A percentile compares a stretch with the other conserved stretches of the same genome.
Conservation (phyloP, 148 eudicot species). For the Rheum nobile region DNA sequence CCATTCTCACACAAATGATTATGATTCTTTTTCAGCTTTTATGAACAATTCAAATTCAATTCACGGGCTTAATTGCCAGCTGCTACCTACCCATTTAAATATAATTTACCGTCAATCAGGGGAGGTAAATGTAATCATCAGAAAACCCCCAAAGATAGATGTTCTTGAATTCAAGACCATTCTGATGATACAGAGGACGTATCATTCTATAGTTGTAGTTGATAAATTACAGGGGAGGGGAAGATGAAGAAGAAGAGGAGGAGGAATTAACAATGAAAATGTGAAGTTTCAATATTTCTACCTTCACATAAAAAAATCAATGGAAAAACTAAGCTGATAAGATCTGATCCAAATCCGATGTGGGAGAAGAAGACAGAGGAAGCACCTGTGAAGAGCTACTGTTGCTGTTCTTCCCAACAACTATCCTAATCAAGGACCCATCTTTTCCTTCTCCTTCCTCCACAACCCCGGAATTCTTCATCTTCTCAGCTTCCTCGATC, state of each 20-base stretch:
- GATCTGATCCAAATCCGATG: slow-evolving; percentile 10
- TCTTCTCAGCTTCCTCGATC: slow-evolving; percentile 58
- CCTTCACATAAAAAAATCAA: neutral
- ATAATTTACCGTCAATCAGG: neutral
- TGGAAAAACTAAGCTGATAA: neutral
- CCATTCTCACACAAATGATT: neutral
- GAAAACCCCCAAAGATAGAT: no score
- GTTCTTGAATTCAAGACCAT: neutral
- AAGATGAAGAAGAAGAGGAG: neutral
- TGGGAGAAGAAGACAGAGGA: slow-evolving; percentile 49
- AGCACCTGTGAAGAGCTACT: slow-evolving; percentile 62
- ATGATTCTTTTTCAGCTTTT: neutral
- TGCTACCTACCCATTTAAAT: neutral
- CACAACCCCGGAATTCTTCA: neutral
- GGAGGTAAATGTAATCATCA: no score
- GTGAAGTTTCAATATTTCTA: neutral
- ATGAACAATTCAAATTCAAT: neutral
- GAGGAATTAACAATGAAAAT: neutral
- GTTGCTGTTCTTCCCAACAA: no score
- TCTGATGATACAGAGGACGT: neutral
- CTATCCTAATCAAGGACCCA: slow-evolving; percentile 17
- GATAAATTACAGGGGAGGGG: neutral
- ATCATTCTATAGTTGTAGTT: neutral
- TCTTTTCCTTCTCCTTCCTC: slow-evolving; percentile 15
- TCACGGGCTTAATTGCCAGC: neutral